phyloP scores from a whole-genome alignment of 1,284 basidiomycete species.

The Cutaneotrichosporon cavernicola region DNA sequence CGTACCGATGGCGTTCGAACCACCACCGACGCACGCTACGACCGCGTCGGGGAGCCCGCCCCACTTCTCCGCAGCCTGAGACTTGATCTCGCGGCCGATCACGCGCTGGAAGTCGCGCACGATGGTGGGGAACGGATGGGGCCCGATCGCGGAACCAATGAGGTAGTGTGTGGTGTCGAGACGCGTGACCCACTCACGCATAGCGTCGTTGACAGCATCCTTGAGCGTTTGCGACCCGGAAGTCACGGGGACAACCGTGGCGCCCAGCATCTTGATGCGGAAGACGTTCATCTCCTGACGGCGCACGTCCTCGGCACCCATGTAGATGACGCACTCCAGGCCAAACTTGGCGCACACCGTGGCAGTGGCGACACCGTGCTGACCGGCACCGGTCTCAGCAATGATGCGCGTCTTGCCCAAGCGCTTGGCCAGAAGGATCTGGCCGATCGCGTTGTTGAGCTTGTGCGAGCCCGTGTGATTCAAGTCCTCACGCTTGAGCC shows the following conservation, averaged over 20 bases:
- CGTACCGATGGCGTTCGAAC: constrained; percentile 94
- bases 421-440: constrained; percentile 86
- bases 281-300: constrained; percentile 96
- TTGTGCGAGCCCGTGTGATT: constrained; percentile 98
- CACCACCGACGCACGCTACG: constrained; percentile 96
- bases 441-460: constrained; percentile 93
- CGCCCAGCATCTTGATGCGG: constrained; percentile 96
- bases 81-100: constrained; percentile 93
- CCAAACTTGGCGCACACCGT: constrained; percentile 97
- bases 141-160: constrained; percentile 95
- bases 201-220: constrained; percentile 95
- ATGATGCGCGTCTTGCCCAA: constrained; percentile 97
- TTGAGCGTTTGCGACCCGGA: constrained; percentile 95
- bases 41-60: constrained; percentile 91
- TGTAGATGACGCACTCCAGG: constrained; percentile 92
- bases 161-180: constrained; percentile 91
- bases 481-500: constrained; percentile 72
- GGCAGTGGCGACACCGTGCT: constrained; percentile 98
- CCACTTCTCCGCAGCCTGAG: constrained; percentile 69
- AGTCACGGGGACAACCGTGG: constrained; percentile 86
- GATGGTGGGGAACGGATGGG: constrained; percentile 98
- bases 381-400: constrained; percentile 97
- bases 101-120: constrained; percentile 97
- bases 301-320: constrained; percentile 98
- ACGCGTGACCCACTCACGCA: constrained; percentile 98